Evolutionary conservation across 768 basidiomycete genomes (phyloP), one percentile per base, ranked within the genome.

Genomic region (Leucogyrophana mollusca): DNA sequence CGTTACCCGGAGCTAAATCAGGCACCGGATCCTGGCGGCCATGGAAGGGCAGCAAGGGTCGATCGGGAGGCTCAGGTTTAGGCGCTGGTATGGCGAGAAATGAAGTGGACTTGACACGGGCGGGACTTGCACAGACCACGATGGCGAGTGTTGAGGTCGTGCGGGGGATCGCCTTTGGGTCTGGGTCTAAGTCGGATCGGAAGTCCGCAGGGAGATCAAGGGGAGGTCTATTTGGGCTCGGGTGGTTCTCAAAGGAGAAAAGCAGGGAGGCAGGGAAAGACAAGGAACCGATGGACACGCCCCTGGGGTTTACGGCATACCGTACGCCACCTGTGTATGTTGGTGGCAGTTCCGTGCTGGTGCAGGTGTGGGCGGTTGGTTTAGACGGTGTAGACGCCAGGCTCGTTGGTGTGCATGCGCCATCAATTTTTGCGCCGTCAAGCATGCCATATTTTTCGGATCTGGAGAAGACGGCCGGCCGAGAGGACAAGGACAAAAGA

Each of bases 281-380:
- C 24, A 50, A 56, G 8, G 40, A 36, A 16, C 43, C 53, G 35
- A 24, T 42, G 13, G 64, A 68, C 17, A 61, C 66, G 8, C 68
- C 73, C 3, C 68, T 87, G 34, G 82, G 78, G 23, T 90, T 90
- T 59, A 84, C 86, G 3, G 76, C 80, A 23, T 82, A 87, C 60
- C 77, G 86, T 11, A 60, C 73, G 20, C 90, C 93, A 10, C 94
- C 94, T 0, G 71, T 71, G 10, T 83, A 84, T 56, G 82, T 94
- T 9, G 79, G 83, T 0, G 73, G 79, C 37, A 72, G 74, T 21
- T 76, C 86, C 46, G 78, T 94, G 13, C 73, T 96, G 18, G 82
- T 96, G 5, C 91, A 94, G 60, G 87, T 96, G 3, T 91, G 87
- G 75, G 90, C 86, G n/a, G 90, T 92, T 2, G 91, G 82, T 2